Base-by-base conservation (phyloP, 179 eudicot genomes). In the Sideroxylon spinosum region DNA sequence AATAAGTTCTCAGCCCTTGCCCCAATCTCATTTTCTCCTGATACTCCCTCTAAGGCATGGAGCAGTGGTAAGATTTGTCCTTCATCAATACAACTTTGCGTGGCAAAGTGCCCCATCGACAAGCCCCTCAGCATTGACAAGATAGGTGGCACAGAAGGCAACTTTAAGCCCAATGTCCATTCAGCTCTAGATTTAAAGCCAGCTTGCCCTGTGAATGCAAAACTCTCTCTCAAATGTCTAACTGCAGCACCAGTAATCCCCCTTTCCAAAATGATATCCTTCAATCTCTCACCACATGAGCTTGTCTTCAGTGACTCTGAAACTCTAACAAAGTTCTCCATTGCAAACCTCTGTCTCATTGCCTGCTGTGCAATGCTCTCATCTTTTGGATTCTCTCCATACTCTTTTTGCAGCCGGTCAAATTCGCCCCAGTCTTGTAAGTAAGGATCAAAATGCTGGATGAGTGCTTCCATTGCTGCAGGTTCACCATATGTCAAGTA, bases 401-500 rank as follows among this genome's bases (percentile, higher is more conserved):
- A 79, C 80, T 83, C 88, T 84, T 87, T 89, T 81, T 94, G 97
- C 68, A 94, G 78, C 83, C 71, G 86, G 82, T 96, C 98, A 84
- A 91, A 96, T 78, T 87, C 97, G 48, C 76, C 75, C 99, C 99
- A 96, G 81, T 92, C 84, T 69, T 88, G 89, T 78, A 96, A 78
- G 80, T 89, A 90, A 29, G 92, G 94, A 71, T 94, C 94, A 77
- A 96, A 96, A 85, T 96, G 97, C 78, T 91, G 91, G 68, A 96
- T 74, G 25, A 96, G 99, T 78, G 98, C 97, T 84, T 96, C 99
- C 99, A 96, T 94, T 22, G 99, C 99, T 17, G 90, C 88, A 76
- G 94, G 98, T 83, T 96, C 98, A 52, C 99, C 99, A 64, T 96
- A 96, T 16, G 99, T 96, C 86, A 96, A 88, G 87, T 92, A 94